A percentile compares a stretch with the other conserved stretches of the same genome.
Evolutionary conservation across 116 monocot species (phyloP).

Genomic region (Posidonia oceanica): DNA sequence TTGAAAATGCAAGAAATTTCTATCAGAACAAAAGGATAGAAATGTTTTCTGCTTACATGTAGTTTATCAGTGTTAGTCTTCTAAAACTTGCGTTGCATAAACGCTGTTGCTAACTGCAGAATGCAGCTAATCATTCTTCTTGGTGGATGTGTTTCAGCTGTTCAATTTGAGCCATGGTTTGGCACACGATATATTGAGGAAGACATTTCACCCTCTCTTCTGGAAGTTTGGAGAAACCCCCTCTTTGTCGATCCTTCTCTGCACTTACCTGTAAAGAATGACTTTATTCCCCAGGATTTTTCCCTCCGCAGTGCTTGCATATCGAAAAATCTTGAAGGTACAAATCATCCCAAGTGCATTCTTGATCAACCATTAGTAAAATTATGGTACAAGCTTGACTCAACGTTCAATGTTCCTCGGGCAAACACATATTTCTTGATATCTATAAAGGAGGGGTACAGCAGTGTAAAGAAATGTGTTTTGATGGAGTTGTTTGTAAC

Average conservation of each 20-base stretch:
- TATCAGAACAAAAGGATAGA: too few species aligned
- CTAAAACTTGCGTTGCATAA: too few species aligned
- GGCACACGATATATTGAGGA: constrained; percentile 75
- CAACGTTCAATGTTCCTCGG: constrained; percentile 85
- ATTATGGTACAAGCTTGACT: constrained; percentile 90
- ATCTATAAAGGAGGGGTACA: constrained; percentile 70
- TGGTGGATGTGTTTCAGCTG: constrained; percentile 31
- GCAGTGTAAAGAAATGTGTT: constrained; percentile 42
- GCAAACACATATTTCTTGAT: constrained; percentile 85
- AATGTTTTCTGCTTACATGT: too few species aligned
- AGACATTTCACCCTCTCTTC: constrained; percentile 43
- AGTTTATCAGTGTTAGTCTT: too few species aligned
- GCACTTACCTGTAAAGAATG: constrained; percentile 83
- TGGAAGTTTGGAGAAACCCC: constrained; percentile 66
- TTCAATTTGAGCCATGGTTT: constrained; percentile 89
- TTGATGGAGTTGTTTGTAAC: constrained; percentile 72
- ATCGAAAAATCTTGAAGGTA: constrained; percentile 7
- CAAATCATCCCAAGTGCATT: constrained; percentile 53
- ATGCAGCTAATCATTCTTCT: background rate
- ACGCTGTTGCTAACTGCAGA: too few species aligned
- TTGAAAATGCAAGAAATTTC: too few species aligned
- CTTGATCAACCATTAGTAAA: constrained; percentile 65
- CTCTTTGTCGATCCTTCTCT: constrained; percentile 40
- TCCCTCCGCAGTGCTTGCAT: constrained; percentile 41
- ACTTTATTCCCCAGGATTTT: constrained; percentile 81